Evolutionary conservation across 805 yeast species (phyloP), one percentile per base, ranked within the genome.

Genomic region (Barnettozyma sucrosica): DNA sequence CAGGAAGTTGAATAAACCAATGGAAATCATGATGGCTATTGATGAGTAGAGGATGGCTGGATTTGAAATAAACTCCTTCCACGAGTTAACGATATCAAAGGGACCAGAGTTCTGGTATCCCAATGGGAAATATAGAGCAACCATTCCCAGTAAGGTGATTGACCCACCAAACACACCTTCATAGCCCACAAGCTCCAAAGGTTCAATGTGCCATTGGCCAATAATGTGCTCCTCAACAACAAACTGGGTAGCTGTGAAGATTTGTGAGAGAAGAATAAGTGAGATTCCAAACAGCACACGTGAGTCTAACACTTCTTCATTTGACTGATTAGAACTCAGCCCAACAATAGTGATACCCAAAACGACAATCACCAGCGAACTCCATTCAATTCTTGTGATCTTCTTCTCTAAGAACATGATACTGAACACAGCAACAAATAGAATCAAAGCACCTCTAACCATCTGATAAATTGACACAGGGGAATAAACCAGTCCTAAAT

Each of bases 401-500:
- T 61, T 65, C 37, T 79, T 72, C 41, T 74, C 68, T 52, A 86
- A 72, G 57, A 85, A 83, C 1, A 81, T 24, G 34, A 82, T 82
- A 20, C 88, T 80, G 58, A 85, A 73, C 14, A 80, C 63, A 1
- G 90, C 95, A 21, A 85, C 95, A 66, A 84, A 85, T 37, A 86
- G 65, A 38, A 86, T 86, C 37, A 85, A 67, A 0, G 89, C 77
- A 3, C 95, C 93, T 53, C 95, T 70, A n/a, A 85, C 81, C 95
- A 86, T 86, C 62, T 86, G 95, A 63, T 85, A 86, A 43, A 85
- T 75, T 1, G 89, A 83, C 8, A 85, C 93, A 0, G 93, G 92
- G 1, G 82, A 80, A 63, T 80, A 81, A 21, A 84, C 62, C 51
- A 86, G 69, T 0, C 93, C 93, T n/a, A 85, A 62, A 56, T 85